These are phyloP conservation scores for Camillea tinctor DNA, from an alignment of 2,329 filamentous ascomycete genomes.

Conservation along the genomic window DNA sequence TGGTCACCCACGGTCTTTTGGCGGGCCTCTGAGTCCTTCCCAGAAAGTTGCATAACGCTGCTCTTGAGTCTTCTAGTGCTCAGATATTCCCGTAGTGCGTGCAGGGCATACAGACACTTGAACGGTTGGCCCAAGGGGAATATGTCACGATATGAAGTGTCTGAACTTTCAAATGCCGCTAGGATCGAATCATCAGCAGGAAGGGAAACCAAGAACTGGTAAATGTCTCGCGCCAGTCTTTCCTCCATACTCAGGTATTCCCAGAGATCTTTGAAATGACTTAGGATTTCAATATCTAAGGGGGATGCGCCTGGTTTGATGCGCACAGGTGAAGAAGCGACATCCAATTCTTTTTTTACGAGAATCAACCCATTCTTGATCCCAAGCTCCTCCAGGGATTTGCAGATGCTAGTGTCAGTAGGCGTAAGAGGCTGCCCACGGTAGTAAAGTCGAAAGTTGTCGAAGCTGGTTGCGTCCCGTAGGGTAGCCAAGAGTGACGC, in stretches of 20 bases:
- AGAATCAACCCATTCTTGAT: slow-evolving; percentile 65
- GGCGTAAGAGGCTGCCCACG: slow-evolving; percentile 65
- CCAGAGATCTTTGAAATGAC: slow-evolving; percentile 83
- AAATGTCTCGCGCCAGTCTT: slow-evolving; percentile 67
- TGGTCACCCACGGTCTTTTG: slow-evolving; percentile 25
- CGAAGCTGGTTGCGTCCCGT: slow-evolving; percentile 69
- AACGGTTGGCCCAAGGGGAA: slow-evolving; percentile 70
- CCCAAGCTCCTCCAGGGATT: slow-evolving; percentile 66
- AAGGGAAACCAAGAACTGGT: slow-evolving; percentile 67
- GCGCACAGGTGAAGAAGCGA: slow-evolving; percentile 40
- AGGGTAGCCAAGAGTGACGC: slow-evolving; percentile 67
- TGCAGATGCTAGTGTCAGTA: slow-evolving; percentile 55
- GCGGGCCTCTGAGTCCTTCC: slow-evolving; percentile 20
- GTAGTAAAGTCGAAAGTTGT: slow-evolving; percentile 72
- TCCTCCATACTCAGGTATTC: slow-evolving; percentile 74
- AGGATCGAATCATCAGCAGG: slow-evolving; percentile 65
- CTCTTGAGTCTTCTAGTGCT: slow-evolving; percentile 34
- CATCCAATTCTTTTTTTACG: slow-evolving; percentile 58
- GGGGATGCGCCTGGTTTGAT: slow-evolving; percentile 53
- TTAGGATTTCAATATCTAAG: slow-evolving; percentile 76
- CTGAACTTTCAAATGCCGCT: slow-evolving; percentile 54
- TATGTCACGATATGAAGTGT: slow-evolving; percentile 55
- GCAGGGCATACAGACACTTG: slow-evolving; percentile 70
- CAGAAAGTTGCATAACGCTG: slow-evolving; percentile 25
- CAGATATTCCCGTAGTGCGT: slow-evolving; percentile 65